phyloP scores from a whole-genome alignment of 202 grass and related monocot genomes.

The Miscanthus sacchariflorus region DNA sequence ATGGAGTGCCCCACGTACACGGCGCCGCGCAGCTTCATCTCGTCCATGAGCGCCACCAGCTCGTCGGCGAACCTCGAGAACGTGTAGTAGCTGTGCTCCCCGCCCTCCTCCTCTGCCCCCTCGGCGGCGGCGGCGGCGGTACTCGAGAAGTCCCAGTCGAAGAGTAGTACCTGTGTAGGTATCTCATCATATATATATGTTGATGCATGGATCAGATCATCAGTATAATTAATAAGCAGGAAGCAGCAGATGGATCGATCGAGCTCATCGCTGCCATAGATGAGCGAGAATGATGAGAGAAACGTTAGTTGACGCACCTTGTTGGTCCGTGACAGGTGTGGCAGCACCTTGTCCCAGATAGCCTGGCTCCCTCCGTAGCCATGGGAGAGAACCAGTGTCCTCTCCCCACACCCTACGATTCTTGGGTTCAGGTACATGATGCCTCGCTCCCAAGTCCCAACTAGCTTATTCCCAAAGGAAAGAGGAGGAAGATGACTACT shows the following conservation, averaged over 20 bases:
- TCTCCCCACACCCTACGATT: conserved; percentile 61
- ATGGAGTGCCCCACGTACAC: conserved; percentile 87
- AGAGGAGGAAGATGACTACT: background rate
- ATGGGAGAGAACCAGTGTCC: conserved; percentile 72
- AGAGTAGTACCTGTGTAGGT: conserved; percentile 59
- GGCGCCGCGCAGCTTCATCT: conserved; percentile 44
- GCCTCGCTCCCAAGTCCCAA: too few relatives aligned
- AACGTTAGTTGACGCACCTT: conserved; percentile 17
- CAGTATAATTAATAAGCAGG: background rate
- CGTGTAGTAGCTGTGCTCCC: conserved; percentile 49
- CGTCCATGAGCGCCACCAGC: conserved; percentile 66
- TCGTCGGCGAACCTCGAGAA: conserved; percentile 63
- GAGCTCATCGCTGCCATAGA: background rate
- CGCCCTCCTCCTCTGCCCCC: background rate
- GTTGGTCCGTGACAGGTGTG: conserved; percentile 58
- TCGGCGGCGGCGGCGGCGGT: background rate
- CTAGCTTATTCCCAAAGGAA: too few relatives aligned
- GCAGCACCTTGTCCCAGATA: conserved; percentile 72
- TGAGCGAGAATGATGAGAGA: background rate
- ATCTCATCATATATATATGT: background rate
- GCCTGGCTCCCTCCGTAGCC: conserved; percentile 76
- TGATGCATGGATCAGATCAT: conserved; percentile 11
- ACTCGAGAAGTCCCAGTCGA: conserved; percentile 84
- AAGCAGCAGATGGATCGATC: background rate
- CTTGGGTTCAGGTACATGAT: conserved; percentile 64